These are phyloP conservation scores for Morella rubra DNA, from an alignment of 306 rosid species.

Conservation along the genomic window DNA sequence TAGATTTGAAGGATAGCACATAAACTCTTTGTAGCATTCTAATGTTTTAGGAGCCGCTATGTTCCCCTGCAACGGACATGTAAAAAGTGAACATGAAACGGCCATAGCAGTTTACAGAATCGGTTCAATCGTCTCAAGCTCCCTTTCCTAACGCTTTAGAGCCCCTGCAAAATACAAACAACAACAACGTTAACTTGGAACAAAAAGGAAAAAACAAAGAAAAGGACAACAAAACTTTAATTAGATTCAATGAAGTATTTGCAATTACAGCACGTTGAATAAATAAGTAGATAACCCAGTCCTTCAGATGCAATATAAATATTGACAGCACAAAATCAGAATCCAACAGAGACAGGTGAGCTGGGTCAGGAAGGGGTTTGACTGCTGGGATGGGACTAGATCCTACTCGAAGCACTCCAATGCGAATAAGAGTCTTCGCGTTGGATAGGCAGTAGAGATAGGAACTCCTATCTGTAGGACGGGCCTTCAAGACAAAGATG, in stretches of 20 bases:
- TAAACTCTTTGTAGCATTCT: conserved; percentile 24
- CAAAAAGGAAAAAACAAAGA: not conserved
- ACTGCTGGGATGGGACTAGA: too few species aligned
- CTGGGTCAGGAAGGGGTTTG: too few species aligned
- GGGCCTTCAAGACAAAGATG: not conserved
- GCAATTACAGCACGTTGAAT: not conserved
- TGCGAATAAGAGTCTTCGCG: too few species aligned
- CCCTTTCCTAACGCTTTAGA: not conserved
- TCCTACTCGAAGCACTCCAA: too few species aligned
- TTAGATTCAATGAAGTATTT: not conserved
- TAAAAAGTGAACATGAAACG: conserved; percentile 51
- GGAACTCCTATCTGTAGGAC: too few species aligned
- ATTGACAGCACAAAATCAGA: not conserved
- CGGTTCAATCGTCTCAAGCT: conserved; percentile 2
- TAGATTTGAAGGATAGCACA: conserved; percentile 19
- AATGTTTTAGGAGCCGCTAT: conserved; percentile 29
- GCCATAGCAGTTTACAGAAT: conserved; percentile 43
- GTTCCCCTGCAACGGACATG: conserved; percentile 46
- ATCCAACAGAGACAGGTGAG: not conserved
- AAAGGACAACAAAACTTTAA: not conserved
- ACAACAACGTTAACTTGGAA: not conserved
- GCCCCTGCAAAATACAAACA: not conserved
- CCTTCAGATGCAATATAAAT: not conserved
- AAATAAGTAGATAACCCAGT: not conserved
- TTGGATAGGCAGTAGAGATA: too few species aligned